Percentiles rank a stretch among this genome's conserved stretches.
phyloP scores from a whole-genome alignment of 2,329 filamentous ascomycete genomes.

The Cladosporium sp. region DNA sequence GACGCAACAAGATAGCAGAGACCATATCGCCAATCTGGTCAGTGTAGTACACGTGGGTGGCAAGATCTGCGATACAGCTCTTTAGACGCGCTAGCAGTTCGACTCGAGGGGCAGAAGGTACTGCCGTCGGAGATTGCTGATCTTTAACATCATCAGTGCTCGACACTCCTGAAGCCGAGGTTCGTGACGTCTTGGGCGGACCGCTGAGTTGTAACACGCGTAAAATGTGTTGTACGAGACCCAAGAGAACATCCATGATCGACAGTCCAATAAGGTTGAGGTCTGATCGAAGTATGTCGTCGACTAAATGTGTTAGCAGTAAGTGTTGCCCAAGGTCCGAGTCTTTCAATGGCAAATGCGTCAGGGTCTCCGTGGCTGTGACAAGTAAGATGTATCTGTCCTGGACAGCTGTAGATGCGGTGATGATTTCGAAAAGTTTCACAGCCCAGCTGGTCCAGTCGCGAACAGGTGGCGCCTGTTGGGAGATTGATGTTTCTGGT shows the following conservation, averaged over 20 bases:
- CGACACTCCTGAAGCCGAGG: slow-evolving; percentile 23
- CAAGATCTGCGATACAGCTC: slow-evolving; percentile 81
- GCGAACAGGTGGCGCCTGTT: slow-evolving; percentile 29
- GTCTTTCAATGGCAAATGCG: slow-evolving; percentile 66
- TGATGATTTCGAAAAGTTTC: slow-evolving; percentile 72
- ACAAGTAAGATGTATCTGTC: slow-evolving; percentile 89
- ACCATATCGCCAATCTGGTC: slow-evolving; percentile 97
- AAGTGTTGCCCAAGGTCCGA: slow-evolving; percentile 66
- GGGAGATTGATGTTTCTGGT: slow-evolving; percentile 37
- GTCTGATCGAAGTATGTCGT: slow-evolving; percentile 77
- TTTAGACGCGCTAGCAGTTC: slow-evolving; percentile 69
- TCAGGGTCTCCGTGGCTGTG: slow-evolving; percentile 71
- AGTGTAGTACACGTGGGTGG: slow-evolving; percentile 93
- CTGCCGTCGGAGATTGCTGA: slow-evolving; percentile 6
- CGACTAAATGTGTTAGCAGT: slow-evolving; percentile 71
- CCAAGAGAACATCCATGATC: slow-evolving; percentile 88
- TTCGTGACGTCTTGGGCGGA: slow-evolving; percentile 26
- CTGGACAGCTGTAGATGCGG: slow-evolving; percentile 88
- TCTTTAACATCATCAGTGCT: slow-evolving; percentile 11
- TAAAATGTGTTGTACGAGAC: slow-evolving; percentile 78
- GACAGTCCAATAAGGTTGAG: slow-evolving; percentile 93
- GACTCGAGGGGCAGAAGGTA: slow-evolving; percentile 51
- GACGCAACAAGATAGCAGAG: slow-evolving; percentile 68
- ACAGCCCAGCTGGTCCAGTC: slow-evolving; percentile 63
- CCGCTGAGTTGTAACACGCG: slow-evolving; percentile 65